Percentiles rank a stretch among this genome's conserved stretches.
Conservation (phyloP, 805 yeast species). For the Nakazawaea populi region DNA sequence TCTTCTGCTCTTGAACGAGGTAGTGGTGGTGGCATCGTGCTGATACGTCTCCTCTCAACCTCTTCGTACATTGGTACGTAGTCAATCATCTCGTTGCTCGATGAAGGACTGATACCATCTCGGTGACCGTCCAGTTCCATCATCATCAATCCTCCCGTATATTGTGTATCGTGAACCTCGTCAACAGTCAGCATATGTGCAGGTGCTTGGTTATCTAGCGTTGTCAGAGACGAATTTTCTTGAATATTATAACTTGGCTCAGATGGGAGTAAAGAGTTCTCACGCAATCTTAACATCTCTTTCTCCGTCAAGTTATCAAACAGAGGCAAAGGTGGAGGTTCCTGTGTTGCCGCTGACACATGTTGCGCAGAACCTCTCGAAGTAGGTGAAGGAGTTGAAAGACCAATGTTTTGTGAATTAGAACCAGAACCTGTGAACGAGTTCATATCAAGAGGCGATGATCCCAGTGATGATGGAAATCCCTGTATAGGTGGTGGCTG, state of each 20-base stretch:
- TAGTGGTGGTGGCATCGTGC: not conserved
- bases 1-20: too few relatives aligned
- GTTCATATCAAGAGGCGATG: slow-evolving; percentile 9
- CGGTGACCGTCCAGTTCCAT: not conserved
- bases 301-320: slow-evolving; percentile 44
- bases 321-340: slow-evolving; percentile 9
- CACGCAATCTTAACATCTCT: slow-evolving; percentile 46
- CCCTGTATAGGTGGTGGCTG: slow-evolving; percentile 5
- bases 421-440: not conserved
- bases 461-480: slow-evolving; percentile 6
- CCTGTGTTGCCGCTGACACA: not conserved
- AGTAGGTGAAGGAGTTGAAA: not conserved
- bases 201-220: not conserved
- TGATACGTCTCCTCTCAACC: not conserved
- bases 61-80: slow-evolving; percentile 10
- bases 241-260: slow-evolving; percentile 27
- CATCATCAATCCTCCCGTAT: not conserved
- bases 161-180: not conserved
- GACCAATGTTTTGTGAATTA: not conserved
- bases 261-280: slow-evolving; percentile 59
- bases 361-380: not conserved
- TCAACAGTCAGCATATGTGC: not conserved
- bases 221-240: not conserved
- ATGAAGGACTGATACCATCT: not conserved
- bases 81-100: slow-evolving; percentile 1